These are phyloP conservation scores for Rhizopogon parksii DNA, from an alignment of 1,284 basidiomycete genomes.

Conservation along the genomic window DNA sequence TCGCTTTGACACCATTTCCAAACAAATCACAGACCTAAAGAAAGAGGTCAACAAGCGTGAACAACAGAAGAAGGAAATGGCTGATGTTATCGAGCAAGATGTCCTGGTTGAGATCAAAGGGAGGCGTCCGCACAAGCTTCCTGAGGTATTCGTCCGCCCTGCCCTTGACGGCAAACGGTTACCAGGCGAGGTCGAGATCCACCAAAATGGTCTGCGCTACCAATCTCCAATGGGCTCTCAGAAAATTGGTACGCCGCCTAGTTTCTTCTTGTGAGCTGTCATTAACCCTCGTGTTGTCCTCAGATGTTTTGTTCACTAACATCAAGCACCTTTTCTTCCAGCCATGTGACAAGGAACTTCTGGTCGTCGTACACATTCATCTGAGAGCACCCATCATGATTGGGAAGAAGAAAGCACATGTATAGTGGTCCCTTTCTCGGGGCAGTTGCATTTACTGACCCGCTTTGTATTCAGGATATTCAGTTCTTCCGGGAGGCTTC, in stretches of 20 bases:
- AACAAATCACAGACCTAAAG: slow-evolving; percentile 92
- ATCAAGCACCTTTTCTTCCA: slow-evolving; percentile 99
- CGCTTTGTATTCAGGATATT: slow-evolving; percentile 60
- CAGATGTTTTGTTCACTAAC: slow-evolving; percentile 94
- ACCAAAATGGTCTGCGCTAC: slow-evolving; percentile 95
- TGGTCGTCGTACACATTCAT: slow-evolving; percentile 93
- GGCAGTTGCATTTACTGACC: not conserved
- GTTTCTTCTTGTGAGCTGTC: not conserved
- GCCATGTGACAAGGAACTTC: slow-evolving; percentile 93
- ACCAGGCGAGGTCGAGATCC: slow-evolving; percentile 95
- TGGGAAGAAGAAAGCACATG: slow-evolving; percentile 96
- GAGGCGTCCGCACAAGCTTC: slow-evolving; percentile 74
- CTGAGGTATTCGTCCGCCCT: slow-evolving; percentile 91
- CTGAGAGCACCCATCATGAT: slow-evolving; percentile 97
- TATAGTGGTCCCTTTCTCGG: slow-evolving; percentile 30
- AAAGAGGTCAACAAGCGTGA: slow-evolving; percentile 97
- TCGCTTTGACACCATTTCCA: slow-evolving; percentile 85
- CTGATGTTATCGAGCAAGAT: slow-evolving; percentile 96
- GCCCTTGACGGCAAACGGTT: slow-evolving; percentile 89
- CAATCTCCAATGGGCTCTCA: slow-evolving; percentile 84
- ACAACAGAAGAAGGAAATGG: slow-evolving; percentile 96
- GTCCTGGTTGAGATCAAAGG: slow-evolving; percentile 83
- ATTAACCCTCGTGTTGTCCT: not conserved
- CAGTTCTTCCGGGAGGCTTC: slow-evolving; percentile 99
- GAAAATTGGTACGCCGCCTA: slow-evolving; percentile 69